Conservation (phyloP, 495 filamentous ascomycete genomes). For the Hypoxylon trugodes region DNA sequence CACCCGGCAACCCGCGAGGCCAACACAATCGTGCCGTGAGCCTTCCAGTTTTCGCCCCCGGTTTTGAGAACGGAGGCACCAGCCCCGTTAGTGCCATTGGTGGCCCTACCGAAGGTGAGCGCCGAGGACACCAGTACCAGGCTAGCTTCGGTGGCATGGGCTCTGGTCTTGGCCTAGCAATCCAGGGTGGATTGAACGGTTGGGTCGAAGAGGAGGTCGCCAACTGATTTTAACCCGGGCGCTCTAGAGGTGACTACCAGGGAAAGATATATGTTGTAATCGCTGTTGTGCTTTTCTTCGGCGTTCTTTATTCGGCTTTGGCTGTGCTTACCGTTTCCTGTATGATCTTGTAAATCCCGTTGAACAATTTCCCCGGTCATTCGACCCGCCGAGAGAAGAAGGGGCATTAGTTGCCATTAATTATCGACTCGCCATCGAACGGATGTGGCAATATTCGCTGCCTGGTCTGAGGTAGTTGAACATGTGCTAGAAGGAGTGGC, state of each 20-base stretch:
- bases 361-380: conserved; percentile 27
- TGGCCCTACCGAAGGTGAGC: conserved; percentile 51
- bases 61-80: conserved; percentile 59
- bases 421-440: not conserved
- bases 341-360: conserved; percentile 41
- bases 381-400: conserved; percentile 22
- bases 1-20: conserved; percentile 71
- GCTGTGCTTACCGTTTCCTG: conserved; percentile 40
- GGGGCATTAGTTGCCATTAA: conserved; percentile 8
- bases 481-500: conserved; percentile 2
- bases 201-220: conserved; percentile 67
- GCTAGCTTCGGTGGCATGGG: conserved; percentile 62
- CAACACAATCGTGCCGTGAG: conserved; percentile 87
- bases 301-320: conserved; percentile 40
- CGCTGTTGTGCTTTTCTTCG: conserved; percentile 42
- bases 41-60: conserved; percentile 70
- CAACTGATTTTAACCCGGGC: conserved; percentile 46
- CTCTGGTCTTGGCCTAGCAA: conserved; percentile 57
- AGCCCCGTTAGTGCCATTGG: conserved; percentile 57
- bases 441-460: not conserved
- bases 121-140: conserved; percentile 65
- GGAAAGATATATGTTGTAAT: conserved; percentile 48
- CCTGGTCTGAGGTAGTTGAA: not conserved
- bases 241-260: conserved; percentile 12
- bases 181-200: conserved; percentile 61